These are phyloP conservation scores for Candida sojae DNA, from an alignment of 1,139 yeast species.

Conservation along the genomic window DNA sequence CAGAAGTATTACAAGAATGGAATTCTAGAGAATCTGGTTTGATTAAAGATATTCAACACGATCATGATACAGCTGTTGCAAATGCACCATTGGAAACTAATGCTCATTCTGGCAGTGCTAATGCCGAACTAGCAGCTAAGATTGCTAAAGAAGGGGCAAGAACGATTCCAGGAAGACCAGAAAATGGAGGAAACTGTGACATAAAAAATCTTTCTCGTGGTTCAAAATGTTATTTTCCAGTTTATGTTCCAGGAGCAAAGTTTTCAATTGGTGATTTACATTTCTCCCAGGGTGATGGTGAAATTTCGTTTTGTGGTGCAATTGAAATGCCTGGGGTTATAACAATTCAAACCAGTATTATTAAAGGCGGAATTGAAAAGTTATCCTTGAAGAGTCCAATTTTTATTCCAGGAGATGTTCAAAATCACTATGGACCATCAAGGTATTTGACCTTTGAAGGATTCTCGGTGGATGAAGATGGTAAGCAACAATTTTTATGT, in stretches of 20 bases:
- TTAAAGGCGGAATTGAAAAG: slow-evolving; percentile 42
- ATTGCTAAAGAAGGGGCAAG: slow-evolving; percentile 47
- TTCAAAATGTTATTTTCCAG: slow-evolving; percentile 49
- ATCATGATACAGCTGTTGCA: slow-evolving; percentile 38
- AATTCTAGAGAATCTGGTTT: slow-evolving; percentile 39
- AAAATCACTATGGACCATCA: slow-evolving; percentile 45
- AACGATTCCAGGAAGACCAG: slow-evolving; percentile 54
- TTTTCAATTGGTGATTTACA: slow-evolving; percentile 51
- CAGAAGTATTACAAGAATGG: slow-evolving; percentile 44
- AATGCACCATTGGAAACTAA: slow-evolving; percentile 35
- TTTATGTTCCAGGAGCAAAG: slow-evolving; percentile 47
- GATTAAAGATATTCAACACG: slow-evolving; percentile 29
- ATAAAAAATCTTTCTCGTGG: slow-evolving; percentile 51
- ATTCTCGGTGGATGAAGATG: slow-evolving; percentile 48
- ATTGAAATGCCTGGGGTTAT: slow-evolving; percentile 54
- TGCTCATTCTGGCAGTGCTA: slow-evolving; percentile 42
- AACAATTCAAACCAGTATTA: slow-evolving; percentile 38
- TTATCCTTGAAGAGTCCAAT: slow-evolving; percentile 45
- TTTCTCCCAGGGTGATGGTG: slow-evolving; percentile 55
- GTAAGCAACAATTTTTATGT: slow-evolving; percentile 44
- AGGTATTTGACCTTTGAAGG: slow-evolving; percentile 54
- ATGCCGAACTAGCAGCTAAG: slow-evolving; percentile 20
- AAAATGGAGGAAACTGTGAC: slow-evolving; percentile 55
- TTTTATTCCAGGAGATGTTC: slow-evolving; percentile 51
- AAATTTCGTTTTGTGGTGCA: slow-evolving; percentile 54